Evolutionary conservation across 2,329 filamentous ascomycete genomes (phyloP).

Genomic region (Ustulina deusta): DNA sequence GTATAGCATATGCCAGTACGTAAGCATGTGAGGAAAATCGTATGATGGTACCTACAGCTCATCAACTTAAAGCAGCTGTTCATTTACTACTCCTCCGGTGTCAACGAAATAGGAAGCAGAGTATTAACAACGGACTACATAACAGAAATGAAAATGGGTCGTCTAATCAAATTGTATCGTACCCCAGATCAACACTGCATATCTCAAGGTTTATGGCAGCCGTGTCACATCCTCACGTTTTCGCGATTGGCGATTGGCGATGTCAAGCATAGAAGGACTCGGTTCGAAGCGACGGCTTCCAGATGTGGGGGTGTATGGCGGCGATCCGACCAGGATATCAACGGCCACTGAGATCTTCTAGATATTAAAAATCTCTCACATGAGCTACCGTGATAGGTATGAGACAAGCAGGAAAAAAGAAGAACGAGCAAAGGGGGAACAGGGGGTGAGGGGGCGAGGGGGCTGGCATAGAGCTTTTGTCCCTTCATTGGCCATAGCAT

Average conservation of each 20-base stretch:
- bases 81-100: background rate
- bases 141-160: background rate
- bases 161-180: constrained; percentile 24
- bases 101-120: constrained; percentile 17
- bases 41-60: background rate
- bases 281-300: constrained; percentile 42
- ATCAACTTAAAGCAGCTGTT: constrained; percentile 14
- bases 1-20: background rate
- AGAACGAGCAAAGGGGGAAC: background rate
- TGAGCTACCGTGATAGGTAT: constrained; percentile 19
- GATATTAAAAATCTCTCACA: constrained; percentile 19
- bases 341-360: constrained; percentile 20
- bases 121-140: background rate
- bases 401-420: constrained; percentile 14
- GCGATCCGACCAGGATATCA: constrained; percentile 33
- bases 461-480: background rate
- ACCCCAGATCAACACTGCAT: constrained; percentile 39
- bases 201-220: constrained; percentile 6
- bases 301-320: constrained; percentile 32
- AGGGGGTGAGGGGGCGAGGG: constrained; percentile 1
- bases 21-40: background rate
- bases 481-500: constrained; percentile 16
- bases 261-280: constrained; percentile 34
- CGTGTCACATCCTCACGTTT: constrained; percentile 6
- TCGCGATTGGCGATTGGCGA: constrained; percentile 9